These are phyloP conservation scores for Trypanosoma boissoni DNA, from an alignment of 208 protist genomes.

Conservation along the genomic window DNA sequence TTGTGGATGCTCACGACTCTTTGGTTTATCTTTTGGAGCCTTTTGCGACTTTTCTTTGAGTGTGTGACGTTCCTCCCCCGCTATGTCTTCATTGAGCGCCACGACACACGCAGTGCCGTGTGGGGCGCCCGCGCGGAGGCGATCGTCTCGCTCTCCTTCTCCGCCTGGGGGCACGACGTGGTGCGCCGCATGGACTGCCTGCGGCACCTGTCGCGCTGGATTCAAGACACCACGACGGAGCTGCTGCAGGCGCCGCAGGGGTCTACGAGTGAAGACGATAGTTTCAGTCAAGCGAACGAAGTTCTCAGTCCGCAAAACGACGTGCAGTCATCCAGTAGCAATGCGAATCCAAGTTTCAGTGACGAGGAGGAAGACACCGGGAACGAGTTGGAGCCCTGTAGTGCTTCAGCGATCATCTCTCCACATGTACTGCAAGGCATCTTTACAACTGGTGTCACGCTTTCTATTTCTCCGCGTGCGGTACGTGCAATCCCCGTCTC, in stretches of 20 bases:
- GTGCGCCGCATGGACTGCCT: constrained; percentile 20
- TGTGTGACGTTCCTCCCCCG: constrained; percentile 20
- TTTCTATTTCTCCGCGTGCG: not conserved
- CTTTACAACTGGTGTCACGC: not conserved
- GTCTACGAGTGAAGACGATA: no score
- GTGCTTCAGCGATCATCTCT: not conserved
- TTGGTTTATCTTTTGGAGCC: constrained; percentile 3
- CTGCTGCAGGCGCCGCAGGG: no score
- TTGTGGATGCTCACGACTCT: not conserved
- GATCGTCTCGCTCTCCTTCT: constrained; percentile 6
- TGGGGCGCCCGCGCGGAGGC: constrained; percentile 24
- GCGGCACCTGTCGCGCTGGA: not conserved
- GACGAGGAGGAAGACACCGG: not conserved
- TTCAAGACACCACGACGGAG: no score
- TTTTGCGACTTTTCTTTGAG: constrained; percentile 1
- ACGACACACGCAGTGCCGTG: constrained; percentile 5
- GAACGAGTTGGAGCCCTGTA: not conserved
- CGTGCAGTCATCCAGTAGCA: no score
- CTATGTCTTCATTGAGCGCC: constrained; percentile 24
- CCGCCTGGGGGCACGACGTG: not conserved
- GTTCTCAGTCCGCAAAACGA: no score
- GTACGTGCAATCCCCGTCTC: no score
- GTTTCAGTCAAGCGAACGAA: no score
- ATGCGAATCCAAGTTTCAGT: no score
- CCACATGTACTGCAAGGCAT: not conserved